These are phyloP conservation scores for Fusarium stilboides DNA, from an alignment of 2,329 filamentous ascomycete species.

Conservation along the genomic window DNA sequence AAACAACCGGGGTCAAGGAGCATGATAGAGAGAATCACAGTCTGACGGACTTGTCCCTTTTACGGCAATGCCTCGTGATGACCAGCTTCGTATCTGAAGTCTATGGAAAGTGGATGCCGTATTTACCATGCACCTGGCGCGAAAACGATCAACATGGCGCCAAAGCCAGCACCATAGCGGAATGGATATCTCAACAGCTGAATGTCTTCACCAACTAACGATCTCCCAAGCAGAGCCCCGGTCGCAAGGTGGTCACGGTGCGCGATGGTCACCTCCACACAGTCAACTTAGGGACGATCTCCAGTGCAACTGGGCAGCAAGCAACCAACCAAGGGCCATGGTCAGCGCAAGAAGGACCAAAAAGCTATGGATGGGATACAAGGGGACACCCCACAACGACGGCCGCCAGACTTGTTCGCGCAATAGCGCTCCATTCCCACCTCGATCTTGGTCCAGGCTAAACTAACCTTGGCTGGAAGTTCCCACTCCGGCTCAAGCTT, in stretches of 20 bases:
- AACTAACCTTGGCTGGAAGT: constrained; percentile 41
- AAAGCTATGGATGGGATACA: constrained; percentile 33
- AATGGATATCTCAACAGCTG: constrained; percentile 38
- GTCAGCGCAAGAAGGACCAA: constrained; percentile 34
- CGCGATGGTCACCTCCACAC: constrained; percentile 47
- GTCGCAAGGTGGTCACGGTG: constrained; percentile 43
- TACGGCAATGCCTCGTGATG: constrained; percentile 13
- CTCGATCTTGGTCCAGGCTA: constrained; percentile 47
- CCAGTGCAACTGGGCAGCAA: constrained; percentile 22
- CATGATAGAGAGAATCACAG: constrained; percentile 1
- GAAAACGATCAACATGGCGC: constrained; percentile 41
- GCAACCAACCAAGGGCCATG: constrained; percentile 42
- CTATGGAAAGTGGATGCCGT: constrained; percentile 23
- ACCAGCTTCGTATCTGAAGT: constrained; percentile 21
- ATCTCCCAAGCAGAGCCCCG: constrained; percentile 27
- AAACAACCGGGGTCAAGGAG: constrained; percentile 15
- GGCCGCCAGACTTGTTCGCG: constrained; percentile 51
- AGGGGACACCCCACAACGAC: constrained; percentile 44
- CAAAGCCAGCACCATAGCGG: constrained; percentile 32
- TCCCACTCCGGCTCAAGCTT: constrained; percentile 48
- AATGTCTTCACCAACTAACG: constrained; percentile 29
- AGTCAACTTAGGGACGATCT: constrained; percentile 50
- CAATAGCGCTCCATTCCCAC: constrained; percentile 50
- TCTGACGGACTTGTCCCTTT: constrained; percentile 6
- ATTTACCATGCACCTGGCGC: constrained; percentile 9